These are phyloP conservation scores for Eutrema heterophyllum DNA, from an alignment of 345 rosid species.

Conservation along the genomic window DNA sequence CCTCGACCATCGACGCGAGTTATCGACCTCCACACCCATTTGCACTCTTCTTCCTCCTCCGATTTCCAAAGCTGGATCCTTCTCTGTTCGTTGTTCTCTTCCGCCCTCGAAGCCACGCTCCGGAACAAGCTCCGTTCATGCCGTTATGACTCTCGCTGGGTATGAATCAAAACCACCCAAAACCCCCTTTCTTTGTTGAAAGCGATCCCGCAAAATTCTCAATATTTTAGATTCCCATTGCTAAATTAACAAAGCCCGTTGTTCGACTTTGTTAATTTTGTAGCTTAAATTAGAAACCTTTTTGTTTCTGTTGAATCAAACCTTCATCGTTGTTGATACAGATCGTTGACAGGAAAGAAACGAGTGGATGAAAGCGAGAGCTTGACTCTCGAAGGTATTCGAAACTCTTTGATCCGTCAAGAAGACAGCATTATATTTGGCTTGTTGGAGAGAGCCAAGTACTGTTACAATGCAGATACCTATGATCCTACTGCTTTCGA, in stretches of 20 bases:
- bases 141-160: conserved; percentile 46
- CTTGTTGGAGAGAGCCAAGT: conserved; percentile 80
- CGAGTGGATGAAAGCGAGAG: conserved; percentile 73
- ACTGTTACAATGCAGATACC: conserved; percentile 76
- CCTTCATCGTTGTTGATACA: conserved; percentile 19
- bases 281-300: not conserved
- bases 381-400: conserved; percentile 68
- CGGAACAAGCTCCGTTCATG: conserved; percentile 32
- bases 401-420: conserved; percentile 75
- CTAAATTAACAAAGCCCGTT: not conserved
- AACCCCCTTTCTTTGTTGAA: not conserved
- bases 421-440: conserved; percentile 89
- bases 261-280: not conserved
- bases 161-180: conserved; percentile 24
- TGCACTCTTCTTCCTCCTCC: conserved; percentile 16
- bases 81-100: conserved; percentile 25
- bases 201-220: not conserved
- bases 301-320: not conserved
- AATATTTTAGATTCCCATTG: not conserved
- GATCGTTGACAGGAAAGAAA: conserved; percentile 41
- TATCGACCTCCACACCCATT: conserved; percentile 7
- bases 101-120: conserved; percentile 33
- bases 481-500: conserved; percentile 69
- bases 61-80: not conserved
- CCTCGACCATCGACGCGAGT: conserved; percentile 19